Conservation (phyloP, 306 rosid species). For the Ziziphus jujuba region DNA sequence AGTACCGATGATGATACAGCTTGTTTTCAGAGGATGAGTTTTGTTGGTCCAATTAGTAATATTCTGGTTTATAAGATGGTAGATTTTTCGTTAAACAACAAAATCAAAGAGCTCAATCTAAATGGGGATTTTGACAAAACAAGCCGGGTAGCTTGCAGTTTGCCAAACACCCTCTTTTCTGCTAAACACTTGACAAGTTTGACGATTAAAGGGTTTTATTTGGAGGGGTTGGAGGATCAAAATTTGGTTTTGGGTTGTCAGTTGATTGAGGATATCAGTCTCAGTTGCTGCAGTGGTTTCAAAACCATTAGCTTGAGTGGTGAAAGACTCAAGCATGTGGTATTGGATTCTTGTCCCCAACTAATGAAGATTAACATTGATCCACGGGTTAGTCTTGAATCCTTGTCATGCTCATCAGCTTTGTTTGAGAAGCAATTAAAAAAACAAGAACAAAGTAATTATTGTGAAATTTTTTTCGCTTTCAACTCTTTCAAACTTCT, state of each 20-base stretch:
- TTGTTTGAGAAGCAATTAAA: too few relatives aligned
- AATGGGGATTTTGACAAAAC: too few relatives aligned
- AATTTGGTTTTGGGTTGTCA: neutral
- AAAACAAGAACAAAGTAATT: too few relatives aligned
- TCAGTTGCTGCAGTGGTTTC: neutral
- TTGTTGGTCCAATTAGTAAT: neutral
- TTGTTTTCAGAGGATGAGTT: neutral
- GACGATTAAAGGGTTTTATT: neutral
- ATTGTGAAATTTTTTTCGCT: too few relatives aligned
- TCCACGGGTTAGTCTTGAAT: neutral
- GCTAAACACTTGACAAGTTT: neutral
- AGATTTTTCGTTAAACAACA: neutral
- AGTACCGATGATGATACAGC: too few relatives aligned
- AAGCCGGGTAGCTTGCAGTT: too few relatives aligned
- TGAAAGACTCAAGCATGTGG: neutral
- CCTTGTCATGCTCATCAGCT: neutral
- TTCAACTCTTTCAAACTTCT: too few relatives aligned
- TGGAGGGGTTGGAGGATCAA: neutral
- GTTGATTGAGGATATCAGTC: slow-evolving; percentile 1
- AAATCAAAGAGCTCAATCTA: neutral
- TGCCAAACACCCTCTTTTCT: neutral
- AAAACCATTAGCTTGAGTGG: neutral
- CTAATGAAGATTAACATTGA: neutral
- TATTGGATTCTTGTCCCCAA: neutral
- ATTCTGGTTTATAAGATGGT: neutral